These are phyloP conservation scores for Tulasnella sp. DNA, from an alignment of 768 basidiomycete genomes.

Conservation along the genomic window DNA sequence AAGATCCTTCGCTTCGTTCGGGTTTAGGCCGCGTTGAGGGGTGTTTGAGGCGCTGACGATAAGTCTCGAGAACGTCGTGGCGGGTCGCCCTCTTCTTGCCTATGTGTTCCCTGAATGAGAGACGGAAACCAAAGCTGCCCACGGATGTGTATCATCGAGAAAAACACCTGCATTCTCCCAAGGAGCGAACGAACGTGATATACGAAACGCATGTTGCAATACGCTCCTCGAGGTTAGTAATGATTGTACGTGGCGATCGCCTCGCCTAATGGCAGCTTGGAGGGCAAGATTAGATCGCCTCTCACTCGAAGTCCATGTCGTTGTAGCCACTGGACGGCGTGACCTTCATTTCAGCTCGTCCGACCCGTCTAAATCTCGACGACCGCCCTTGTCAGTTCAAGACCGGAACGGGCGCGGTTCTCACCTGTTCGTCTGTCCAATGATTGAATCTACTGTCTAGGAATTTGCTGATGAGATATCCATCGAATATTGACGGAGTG, in stretches of 20 bases:
- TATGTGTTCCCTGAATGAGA: neutral
- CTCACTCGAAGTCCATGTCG: slow-evolving; percentile 37
- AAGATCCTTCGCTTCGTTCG: neutral
- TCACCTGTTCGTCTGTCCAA: slow-evolving; percentile 41
- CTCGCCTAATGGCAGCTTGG: slow-evolving; percentile 44
- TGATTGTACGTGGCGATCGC: slow-evolving; percentile 45
- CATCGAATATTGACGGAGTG: slow-evolving; percentile 36
- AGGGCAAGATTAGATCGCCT: neutral
- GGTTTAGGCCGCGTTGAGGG: neutral
- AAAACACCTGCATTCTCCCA: slow-evolving; percentile 31
- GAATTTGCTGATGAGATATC: slow-evolving; percentile 42
- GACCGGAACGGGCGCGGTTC: slow-evolving; percentile 42
- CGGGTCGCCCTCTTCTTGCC: neutral
- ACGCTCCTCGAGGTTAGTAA: slow-evolving; percentile 42
- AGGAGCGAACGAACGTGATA: slow-evolving; percentile 37
- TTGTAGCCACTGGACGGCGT: slow-evolving; percentile 47
- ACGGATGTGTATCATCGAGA: slow-evolving; percentile 34
- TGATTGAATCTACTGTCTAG: slow-evolving; percentile 38
- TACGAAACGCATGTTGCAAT: slow-evolving; percentile 37
- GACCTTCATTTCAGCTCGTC: slow-evolving; percentile 45
- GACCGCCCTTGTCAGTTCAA: slow-evolving; percentile 38
- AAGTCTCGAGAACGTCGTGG: neutral
- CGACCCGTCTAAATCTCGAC: slow-evolving; percentile 43
- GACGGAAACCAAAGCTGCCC: neutral
- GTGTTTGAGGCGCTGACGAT: slow-evolving; percentile 27